Evolutionary conservation across 2,329 filamentous ascomycete species (phyloP).

Genomic region (Exophiala sideris): DNA sequence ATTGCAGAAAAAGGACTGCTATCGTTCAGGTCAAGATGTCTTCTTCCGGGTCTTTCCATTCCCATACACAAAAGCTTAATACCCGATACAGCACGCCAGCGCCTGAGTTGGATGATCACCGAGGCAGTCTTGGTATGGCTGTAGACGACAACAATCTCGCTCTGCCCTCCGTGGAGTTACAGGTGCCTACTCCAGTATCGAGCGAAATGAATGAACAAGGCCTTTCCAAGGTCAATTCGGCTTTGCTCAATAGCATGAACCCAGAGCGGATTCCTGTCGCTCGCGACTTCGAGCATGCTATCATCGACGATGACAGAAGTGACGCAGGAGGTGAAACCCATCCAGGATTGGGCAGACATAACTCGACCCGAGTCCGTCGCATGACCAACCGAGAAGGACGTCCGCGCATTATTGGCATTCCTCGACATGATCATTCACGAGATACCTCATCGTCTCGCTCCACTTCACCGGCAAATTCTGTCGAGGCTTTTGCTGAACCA

Average conservation of each 20-base stretch:
- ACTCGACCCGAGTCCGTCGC: conserved; percentile 31
- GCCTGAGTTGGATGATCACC: conserved; percentile 78
- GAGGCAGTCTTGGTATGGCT: conserved; percentile 40
- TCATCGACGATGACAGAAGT: conserved; percentile 68
- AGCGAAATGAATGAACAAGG: conserved; percentile 36
- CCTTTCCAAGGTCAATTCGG: conserved; percentile 41
- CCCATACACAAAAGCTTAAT: conserved; percentile 50
- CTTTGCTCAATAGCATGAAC: conserved; percentile 14
- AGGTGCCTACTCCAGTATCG: conserved; percentile 25
- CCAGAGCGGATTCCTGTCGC: conserved; percentile 42
- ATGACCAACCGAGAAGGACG: conserved; percentile 26
- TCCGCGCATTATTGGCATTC: conserved; percentile 23
- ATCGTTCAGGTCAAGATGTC: conserved; percentile 33
- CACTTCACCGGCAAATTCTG: conserved; percentile 87
- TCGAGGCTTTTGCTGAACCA: conserved; percentile 93
- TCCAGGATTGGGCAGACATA: conserved; percentile 32
- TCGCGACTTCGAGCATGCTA: conserved; percentile 82
- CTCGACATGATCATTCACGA: conserved; percentile 43
- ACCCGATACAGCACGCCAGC: conserved; percentile 63
- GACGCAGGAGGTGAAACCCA: conserved; percentile 35
- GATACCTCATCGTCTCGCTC: conserved; percentile 61
- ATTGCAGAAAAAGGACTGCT: neutral
- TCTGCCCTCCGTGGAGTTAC: conserved; percentile 29
- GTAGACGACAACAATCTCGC: conserved; percentile 54
- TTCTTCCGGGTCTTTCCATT: conserved; percentile 57